Evolutionary conservation across 768 basidiomycete genomes (phyloP).

Genomic region (Mycena capillaripes): DNA sequence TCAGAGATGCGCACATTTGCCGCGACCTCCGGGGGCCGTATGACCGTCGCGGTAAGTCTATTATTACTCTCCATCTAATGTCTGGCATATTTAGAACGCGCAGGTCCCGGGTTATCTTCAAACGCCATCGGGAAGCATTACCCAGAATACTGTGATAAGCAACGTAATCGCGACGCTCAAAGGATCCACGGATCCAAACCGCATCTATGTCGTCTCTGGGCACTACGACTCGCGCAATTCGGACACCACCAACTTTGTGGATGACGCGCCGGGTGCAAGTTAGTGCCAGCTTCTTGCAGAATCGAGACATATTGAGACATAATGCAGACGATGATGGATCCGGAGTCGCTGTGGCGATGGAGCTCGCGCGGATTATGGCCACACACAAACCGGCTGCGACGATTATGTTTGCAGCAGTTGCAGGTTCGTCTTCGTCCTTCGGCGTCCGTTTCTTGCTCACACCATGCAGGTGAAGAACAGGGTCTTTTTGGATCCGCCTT

Average conservation of each 20-base stretch:
- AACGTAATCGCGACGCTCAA: slow-evolving; percentile 66
- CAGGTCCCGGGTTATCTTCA: slow-evolving; percentile 61
- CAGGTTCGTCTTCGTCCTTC: slow-evolving; percentile 41
- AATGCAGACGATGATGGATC: slow-evolving; percentile 62
- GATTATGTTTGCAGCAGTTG: slow-evolving; percentile 61
- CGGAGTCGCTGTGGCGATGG: slow-evolving; percentile 69
- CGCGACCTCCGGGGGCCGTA: slow-evolving; percentile 54
- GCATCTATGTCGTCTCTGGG: slow-evolving; percentile 67
- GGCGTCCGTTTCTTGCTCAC: not conserved
- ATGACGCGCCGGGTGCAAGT: slow-evolving; percentile 63
- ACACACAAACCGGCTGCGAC: slow-evolving; percentile 61
- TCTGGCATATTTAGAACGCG: not conserved
- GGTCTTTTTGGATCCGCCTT: slow-evolving; percentile 63
- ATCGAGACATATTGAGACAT: not conserved
- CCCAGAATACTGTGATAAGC: slow-evolving; percentile 60
- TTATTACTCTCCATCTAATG: too few species aligned
- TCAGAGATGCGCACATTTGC: slow-evolving; percentile 58
- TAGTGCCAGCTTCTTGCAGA: not conserved
- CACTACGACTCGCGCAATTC: slow-evolving; percentile 68
- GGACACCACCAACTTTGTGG: slow-evolving; percentile 52
- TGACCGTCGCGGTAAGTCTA: slow-evolving; percentile 52
- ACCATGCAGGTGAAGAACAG: slow-evolving; percentile 62
- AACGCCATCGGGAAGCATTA: slow-evolving; percentile 50
- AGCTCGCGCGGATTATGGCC: slow-evolving; percentile 66
- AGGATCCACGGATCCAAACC: slow-evolving; percentile 62